Evolutionary conservation across 164 flowering plant genomes (phyloP).

Genomic region (Chimonanthus praecox): DNA sequence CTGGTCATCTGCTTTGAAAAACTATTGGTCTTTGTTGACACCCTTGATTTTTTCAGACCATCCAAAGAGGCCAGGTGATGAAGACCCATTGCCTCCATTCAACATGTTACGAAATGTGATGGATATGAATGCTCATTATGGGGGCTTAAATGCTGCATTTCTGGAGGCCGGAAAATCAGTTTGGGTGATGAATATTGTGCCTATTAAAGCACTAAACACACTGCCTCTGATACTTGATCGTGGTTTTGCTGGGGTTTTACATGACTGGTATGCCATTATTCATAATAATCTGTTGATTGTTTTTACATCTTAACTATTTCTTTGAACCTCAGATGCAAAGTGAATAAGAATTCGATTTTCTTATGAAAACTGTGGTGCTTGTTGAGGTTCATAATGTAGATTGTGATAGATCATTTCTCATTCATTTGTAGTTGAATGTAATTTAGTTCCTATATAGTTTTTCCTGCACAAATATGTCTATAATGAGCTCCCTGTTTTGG

Average conservation of each 20-base stretch:
- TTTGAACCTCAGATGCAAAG: background rate
- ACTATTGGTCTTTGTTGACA: constrained; percentile 94
- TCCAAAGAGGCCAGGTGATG: constrained; percentile 98
- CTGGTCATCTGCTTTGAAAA: constrained; percentile 64
- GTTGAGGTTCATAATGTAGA: too few relatives aligned
- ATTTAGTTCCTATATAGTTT: background rate
- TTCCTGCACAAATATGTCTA: background rate
- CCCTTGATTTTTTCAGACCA: constrained; percentile 97
- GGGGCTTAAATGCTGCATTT: constrained; percentile 86
- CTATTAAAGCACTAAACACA: constrained; percentile 49
- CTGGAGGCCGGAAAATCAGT: constrained; percentile 65
- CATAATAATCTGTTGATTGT: background rate
- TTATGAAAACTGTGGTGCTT: background rate
- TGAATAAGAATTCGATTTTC: background rate
- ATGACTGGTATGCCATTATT: constrained; percentile 63
- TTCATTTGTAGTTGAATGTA: background rate
- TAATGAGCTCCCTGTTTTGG: background rate
- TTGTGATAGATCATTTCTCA: background rate
- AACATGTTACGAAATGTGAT: constrained; percentile 95
- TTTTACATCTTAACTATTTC: background rate
- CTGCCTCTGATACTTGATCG: constrained; percentile 83
- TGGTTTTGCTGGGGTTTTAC: constrained; percentile 85
- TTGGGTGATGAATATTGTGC: constrained; percentile 98
- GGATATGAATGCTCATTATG: constrained; percentile 96
- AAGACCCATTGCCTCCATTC: constrained; percentile 93